Evolutionary conservation across 768 basidiomycete genomes (phyloP).

Genomic region (Tylopilus plumbeoviolaceoides): DNA sequence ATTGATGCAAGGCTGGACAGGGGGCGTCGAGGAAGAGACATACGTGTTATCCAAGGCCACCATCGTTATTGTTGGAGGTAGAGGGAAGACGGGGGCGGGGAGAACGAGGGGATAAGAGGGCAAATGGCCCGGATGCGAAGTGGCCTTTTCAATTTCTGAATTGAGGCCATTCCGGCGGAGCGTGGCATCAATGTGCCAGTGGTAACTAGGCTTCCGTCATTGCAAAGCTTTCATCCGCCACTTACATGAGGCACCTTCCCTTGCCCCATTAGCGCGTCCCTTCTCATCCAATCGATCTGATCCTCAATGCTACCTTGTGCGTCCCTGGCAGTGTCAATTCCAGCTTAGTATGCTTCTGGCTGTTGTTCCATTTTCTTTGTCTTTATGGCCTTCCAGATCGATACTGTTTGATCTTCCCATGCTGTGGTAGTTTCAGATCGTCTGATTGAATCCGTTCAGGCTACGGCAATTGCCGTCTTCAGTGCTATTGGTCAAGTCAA

Average conservation of each 20-base stretch:
- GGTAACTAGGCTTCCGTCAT: conserved; percentile 21
- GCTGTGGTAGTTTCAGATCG: neutral
- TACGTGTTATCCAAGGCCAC: conserved; percentile 37
- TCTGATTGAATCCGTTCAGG: neutral
- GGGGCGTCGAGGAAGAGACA: conserved; percentile 6
- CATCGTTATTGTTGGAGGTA: conserved; percentile 10
- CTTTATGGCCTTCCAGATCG: neutral
- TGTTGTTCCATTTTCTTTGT: neutral
- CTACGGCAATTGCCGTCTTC: neutral
- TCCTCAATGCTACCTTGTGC: conserved; percentile 8
- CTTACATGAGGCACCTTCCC: conserved; percentile 13
- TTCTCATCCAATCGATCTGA: conserved; percentile 16
- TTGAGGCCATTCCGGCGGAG: conserved; percentile 1
- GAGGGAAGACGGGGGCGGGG: neutral
- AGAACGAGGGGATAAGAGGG: neutral
- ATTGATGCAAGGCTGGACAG: neutral
- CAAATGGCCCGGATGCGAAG: neutral
- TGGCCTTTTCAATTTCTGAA: conserved; percentile 12
- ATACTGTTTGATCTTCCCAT: neutral
- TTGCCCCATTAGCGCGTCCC: conserved; percentile 13
- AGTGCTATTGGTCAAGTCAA: too few species aligned
- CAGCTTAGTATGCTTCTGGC: neutral
- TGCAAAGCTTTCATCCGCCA: conserved; percentile 24
- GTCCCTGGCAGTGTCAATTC: conserved; percentile 7
- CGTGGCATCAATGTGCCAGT: conserved; percentile 7